These are phyloP conservation scores for Stemphylium lycopersici DNA, from an alignment of 2,329 filamentous ascomycete species.

Conservation along the genomic window DNA sequence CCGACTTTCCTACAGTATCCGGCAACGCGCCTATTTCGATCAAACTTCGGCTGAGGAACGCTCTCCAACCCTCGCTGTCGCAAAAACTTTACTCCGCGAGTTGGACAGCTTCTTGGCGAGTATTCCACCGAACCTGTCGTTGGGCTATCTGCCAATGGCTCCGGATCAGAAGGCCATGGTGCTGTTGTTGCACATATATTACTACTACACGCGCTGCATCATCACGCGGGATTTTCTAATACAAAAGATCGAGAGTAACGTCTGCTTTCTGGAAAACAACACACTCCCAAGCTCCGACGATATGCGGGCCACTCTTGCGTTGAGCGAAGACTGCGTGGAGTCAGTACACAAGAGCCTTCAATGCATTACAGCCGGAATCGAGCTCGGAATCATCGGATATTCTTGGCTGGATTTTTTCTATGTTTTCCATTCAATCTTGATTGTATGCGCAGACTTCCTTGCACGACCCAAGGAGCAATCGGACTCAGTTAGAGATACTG, in stretches of 20 bases:
- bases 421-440: constrained; percentile 33
- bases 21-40: constrained; percentile 33
- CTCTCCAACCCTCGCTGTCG: constrained; percentile 24
- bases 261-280: constrained; percentile 22
- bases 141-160: constrained; percentile 15
- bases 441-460: constrained; percentile 37
- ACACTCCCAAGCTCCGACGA: constrained; percentile 14
- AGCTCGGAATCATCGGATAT: constrained; percentile 26
- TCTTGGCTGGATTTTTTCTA: constrained; percentile 34
- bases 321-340: constrained; percentile 38
- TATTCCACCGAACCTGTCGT: constrained; percentile 19
- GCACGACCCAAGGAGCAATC: constrained; percentile 26
- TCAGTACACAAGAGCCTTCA: constrained; percentile 32
- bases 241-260: constrained; percentile 30
- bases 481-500: constrained; percentile 26
- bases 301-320: constrained; percentile 17
- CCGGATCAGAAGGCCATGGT: constrained; percentile 21
- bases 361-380: constrained; percentile 24
- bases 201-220: constrained; percentile 32
- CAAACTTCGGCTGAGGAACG: constrained; percentile 25
- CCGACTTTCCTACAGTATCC: constrained; percentile 27
- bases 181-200: constrained; percentile 31
- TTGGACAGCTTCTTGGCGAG: constrained; percentile 25
- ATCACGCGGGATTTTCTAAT: constrained; percentile 32
- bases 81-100: constrained; percentile 27